These are phyloP conservation scores for Ustilago nuda DNA, from an alignment of 1,284 basidiomycete genomes.

Conservation along the genomic window DNA sequence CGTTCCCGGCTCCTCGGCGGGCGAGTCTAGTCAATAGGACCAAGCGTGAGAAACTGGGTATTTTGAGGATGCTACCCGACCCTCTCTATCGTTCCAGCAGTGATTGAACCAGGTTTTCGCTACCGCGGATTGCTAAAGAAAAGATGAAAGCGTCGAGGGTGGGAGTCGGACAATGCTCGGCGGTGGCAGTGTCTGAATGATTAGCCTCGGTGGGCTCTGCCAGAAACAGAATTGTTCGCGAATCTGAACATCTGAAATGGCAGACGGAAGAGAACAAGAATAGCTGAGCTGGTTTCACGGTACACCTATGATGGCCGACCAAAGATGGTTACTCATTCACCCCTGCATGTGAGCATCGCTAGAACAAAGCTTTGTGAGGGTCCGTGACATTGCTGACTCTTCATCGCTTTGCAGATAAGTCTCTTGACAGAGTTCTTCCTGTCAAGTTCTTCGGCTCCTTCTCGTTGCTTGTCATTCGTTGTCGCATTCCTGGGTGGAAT, in stretches of 20 bases:
- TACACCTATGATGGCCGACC: neutral
- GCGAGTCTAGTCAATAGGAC: neutral
- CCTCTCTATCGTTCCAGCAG: too few species aligned
- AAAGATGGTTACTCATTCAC: neutral
- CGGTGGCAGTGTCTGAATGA: neutral
- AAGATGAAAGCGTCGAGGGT: neutral
- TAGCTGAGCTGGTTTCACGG: slow-evolving; percentile 6
- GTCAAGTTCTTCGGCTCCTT: slow-evolving; percentile 16
- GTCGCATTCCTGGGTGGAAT: too few species aligned
- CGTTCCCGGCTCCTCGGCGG: neutral
- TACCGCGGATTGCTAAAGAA: neutral
- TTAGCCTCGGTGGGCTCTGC: slow-evolving; percentile 4
- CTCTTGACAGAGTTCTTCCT: neutral
- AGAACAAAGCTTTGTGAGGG: neutral
- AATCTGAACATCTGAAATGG: neutral
- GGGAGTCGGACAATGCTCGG: slow-evolving; percentile 14
- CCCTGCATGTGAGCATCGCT: neutral
- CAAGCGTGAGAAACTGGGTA: neutral
- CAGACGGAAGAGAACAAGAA: neutral
- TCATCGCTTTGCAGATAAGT: neutral
- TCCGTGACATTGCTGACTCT: slow-evolving; percentile 2
- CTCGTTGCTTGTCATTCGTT: neutral
- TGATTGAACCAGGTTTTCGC: too few species aligned
- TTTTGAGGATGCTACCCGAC: neutral
- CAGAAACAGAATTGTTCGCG: neutral